Evolutionary conservation across 345 rosid genomes (phyloP).

Genomic region (Pistacia atlantica): DNA sequence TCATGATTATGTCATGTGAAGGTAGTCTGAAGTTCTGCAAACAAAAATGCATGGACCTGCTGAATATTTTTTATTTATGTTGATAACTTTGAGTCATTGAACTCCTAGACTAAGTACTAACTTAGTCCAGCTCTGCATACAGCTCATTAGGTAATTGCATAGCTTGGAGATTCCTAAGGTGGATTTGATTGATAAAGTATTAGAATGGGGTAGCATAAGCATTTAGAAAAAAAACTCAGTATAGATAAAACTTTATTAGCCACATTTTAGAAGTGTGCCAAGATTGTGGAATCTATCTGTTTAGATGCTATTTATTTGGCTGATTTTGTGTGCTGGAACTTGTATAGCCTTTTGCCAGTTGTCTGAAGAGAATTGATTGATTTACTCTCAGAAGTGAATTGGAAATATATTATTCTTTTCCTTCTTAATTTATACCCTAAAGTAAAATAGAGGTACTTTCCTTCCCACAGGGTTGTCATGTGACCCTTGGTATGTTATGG

Average conservation of each 20-base stretch:
- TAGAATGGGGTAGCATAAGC: too few species aligned
- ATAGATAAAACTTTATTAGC: too few species aligned
- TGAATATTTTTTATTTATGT: not conserved
- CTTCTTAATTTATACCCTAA: not conserved
- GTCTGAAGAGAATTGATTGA: not conserved
- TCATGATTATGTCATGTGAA: not conserved
- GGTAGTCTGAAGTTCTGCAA: not conserved
- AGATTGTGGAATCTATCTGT: too few species aligned
- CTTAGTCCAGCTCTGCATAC: not conserved
- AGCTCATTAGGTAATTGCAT: not conserved
- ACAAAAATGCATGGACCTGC: not conserved
- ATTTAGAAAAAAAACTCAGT: too few species aligned
- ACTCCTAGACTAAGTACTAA: not conserved
- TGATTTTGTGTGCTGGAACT: too few species aligned
- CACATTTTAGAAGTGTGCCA: too few species aligned
- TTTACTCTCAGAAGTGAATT: not conserved
- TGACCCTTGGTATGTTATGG: not conserved
- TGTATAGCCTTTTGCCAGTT: too few species aligned
- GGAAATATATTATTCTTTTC: not conserved
- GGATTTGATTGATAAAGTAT: too few species aligned
- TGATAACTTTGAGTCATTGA: conserved; percentile 3
- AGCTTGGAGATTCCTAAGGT: too few species aligned
- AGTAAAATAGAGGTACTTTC: not conserved
- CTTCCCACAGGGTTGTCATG: not conserved
- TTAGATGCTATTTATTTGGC: too few species aligned